Evolutionary conservation across 2,329 filamentous ascomycete genomes (phyloP), one percentile per base, ranked within the genome.

Genomic region (Sarocladiaceae sp.): DNA sequence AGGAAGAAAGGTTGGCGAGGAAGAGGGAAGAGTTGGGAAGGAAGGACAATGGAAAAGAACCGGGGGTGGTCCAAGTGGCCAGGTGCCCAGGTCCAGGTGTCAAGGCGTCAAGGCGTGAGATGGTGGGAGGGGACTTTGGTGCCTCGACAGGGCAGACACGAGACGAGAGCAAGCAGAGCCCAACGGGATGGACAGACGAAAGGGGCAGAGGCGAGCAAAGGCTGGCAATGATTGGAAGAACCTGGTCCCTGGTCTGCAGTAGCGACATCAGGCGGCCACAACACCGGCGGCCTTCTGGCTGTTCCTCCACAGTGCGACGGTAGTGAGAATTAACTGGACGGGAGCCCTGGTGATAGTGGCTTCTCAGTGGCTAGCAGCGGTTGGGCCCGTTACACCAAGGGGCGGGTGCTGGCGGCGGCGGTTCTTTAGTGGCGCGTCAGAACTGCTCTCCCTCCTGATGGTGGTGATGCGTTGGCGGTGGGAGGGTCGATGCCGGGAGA

Each of bases 11-110:
- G 19, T 35, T 29, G 33, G 33, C 19, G 7, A 39, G 9, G 15
- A 19, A 42, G 48, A 49, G 44, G 41, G 49, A 35, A 48, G 48
- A 44, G 46, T 45, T 43, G 26, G 7, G 19, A 43, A 32, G 37
- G 47, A 32, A 24, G 29, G 42, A 33, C 32, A 40, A 48, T 46
- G 29, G 46, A 52, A 42, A 33, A 45, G 47, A 45, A 23, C 33
- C 34, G 15, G 16, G 39, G 19, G 45, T 43, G 23, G 19, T 27
- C 33, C 32, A 34, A 23, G 33, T 33, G 32, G 20, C 24, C 10
- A 27, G 26, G 29, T 18, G 18, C 43, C 19, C 26, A 45, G 16
- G 47, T 41, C 34, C 48, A 50, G 32, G 45, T 48, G 47, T 50
- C 42, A 47, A 37, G 41, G 47, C 35, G n/a, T n/a, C n/a, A n/a